Base-by-base conservation (phyloP, 75 land plant genomes). In the Pinus taeda region DNA sequence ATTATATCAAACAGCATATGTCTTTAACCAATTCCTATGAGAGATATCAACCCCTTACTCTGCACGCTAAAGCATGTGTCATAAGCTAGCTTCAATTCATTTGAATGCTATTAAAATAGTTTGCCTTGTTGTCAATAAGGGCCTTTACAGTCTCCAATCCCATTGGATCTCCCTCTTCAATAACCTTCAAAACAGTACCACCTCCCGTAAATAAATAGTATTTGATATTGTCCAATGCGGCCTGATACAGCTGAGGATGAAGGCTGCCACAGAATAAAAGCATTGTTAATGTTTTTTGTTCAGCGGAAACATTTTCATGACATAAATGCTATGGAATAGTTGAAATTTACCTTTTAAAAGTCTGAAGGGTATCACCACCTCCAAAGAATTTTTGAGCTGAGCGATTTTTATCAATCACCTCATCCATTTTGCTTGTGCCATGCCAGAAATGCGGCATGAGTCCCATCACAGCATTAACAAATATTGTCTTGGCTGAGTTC, bases 391-490 rank as follows among this genome's bases (percentile, higher is more conserved):
- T 86, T 71, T 86, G 88, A 4, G 88, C 88, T 22, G 78, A 29
- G 4, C 76, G 69, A 71, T 86, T 86, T 45, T 81, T 65, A 74
- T 86, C 88, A 69, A 86, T 86, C 59, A 76, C 82, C 60, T 79
- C 86, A 60, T 84, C 82, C 88, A 86, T 86, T 73, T 86, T 86
- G 76, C 87, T 79, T 26, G 88, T 86, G 39, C 88, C 88, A 65
- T 86, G 86, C 88, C 86, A 84, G 82, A 86, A 86, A 72, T 74
- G 76, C 17, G 88, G 88, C 82, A 86, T 83, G 29, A 86, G 64
- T 30, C 88, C 88, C 88, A 86, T 86, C 26, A 86, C 88, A 17
- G 88, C 88, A 74, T 86, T 86, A 37, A 86, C 88, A 73, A 86
- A 86, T 57, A 86, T 86, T 49, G 88, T 86, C 76, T 76, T 84